Evolutionary conservation across 352 stramenopile genomes (phyloP).

Genomic region (Phytophthora nicotianae): DNA sequence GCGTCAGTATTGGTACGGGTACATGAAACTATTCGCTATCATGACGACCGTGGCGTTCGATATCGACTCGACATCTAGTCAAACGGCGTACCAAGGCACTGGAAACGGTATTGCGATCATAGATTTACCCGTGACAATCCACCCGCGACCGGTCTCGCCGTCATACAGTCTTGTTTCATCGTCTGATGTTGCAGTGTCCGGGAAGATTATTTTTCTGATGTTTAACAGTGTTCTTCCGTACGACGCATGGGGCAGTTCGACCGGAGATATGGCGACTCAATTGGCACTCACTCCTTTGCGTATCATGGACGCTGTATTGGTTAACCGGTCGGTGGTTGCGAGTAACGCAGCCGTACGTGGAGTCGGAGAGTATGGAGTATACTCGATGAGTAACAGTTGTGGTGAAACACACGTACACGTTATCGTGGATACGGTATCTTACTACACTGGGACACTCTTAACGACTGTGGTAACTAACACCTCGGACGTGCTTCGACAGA

Average conservation of each 20-base stretch:
- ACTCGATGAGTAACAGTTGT: constrained; percentile 12
- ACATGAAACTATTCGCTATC: constrained; percentile 47
- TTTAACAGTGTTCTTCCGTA: constrained; percentile 14
- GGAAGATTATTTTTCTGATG: constrained; percentile 30
- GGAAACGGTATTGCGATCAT: constrained; percentile 46
- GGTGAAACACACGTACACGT: constrained; percentile 22
- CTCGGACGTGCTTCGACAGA: constrained; percentile 29
- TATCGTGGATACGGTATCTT: constrained; percentile 3
- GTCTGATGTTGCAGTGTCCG: constrained; percentile 16
- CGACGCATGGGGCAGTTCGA: constrained; percentile 18
- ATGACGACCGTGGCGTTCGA: constrained; percentile 50
- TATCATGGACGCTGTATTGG: constrained; percentile 8
- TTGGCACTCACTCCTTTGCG: constrained; percentile 18
- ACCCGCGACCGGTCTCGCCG: constrained; percentile 24
- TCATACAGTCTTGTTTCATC: constrained; percentile 21
- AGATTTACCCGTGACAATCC: constrained; percentile 43
- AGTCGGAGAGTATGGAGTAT: constrained; percentile 22
- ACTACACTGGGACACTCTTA: constrained; percentile 25
- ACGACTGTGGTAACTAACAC: constrained; percentile 22
- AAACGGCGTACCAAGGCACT: constrained; percentile 34
- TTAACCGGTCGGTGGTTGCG: constrained; percentile 5
- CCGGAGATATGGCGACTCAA: constrained; percentile 27
- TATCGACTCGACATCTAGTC: constrained; percentile 29
- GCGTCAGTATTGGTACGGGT: constrained; percentile 36
- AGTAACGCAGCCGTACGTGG: constrained; percentile 1